Conservation (phyloP, 2,329 filamentous ascomycete species). For the Sclerotiophoma versabilis region DNA sequence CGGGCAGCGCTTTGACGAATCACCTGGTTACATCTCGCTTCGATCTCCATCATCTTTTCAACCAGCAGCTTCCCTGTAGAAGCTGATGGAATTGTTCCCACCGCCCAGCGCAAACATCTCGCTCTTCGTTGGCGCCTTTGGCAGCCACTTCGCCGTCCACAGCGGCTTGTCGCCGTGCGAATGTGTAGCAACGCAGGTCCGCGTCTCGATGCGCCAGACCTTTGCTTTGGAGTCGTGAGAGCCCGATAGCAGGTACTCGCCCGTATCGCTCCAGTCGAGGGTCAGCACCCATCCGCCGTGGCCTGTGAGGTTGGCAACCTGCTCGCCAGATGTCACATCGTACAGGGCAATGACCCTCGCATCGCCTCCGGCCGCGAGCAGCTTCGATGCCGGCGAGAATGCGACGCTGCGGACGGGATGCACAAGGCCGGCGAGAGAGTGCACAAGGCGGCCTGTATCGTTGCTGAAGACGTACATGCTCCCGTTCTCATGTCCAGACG, state of each 20-base stretch:
- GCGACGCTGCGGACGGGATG: conserved; percentile 85
- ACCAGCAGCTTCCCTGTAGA: conserved; percentile 51
- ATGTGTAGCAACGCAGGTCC: conserved; percentile 88
- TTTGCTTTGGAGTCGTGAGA: conserved; percentile 94
- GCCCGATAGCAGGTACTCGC: conserved; percentile 88
- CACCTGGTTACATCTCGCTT: no score
- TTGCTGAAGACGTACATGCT: conserved; percentile 96
- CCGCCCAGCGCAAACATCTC: conserved; percentile 53
- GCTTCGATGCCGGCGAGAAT: conserved; percentile 85
- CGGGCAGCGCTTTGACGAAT: no score
- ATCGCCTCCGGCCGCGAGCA: conserved; percentile 90
- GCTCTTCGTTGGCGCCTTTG: conserved; percentile 43
- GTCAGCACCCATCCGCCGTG: conserved; percentile 89
- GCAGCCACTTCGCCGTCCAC: conserved; percentile 51
- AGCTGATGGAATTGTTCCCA: conserved; percentile 45
- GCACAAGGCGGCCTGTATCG: conserved; percentile 80
- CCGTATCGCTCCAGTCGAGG: conserved; percentile 91
- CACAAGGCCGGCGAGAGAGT: conserved; percentile 84
- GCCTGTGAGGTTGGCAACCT: conserved; percentile 82
- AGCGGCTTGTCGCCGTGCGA: conserved; percentile 73
- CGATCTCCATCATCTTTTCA: no score
- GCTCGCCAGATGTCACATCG: conserved; percentile 90
- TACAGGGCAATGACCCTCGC: conserved; percentile 89
- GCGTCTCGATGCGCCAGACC: conserved; percentile 89
- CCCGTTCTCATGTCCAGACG: conserved; percentile 91